Base-by-base conservation (phyloP, 192 early-diverging fungal genomes). In the Coemansia sp. region DNA sequence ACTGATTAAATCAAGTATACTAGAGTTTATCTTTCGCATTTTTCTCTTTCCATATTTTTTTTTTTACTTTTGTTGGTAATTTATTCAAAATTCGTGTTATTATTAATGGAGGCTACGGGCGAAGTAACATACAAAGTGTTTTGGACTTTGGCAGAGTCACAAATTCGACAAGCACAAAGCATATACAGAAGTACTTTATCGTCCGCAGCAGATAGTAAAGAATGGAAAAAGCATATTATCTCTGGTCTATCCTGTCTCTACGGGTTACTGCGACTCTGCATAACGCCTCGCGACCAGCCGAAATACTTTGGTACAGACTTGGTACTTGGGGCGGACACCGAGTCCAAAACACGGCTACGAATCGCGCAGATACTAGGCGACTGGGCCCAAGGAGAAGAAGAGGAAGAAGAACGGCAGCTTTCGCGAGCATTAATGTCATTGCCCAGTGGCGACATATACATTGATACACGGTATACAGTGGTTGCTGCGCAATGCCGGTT, bases 271-370 rank as follows among this genome's bases (percentile, higher is more conserved):
- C 69, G 27, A 4, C 20, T 83, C 38, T 83, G 80, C 61, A 49
- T 60, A 24, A 36, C 60, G 15, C 65, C 74, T 0, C 62, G 52
- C 16, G 55, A 39, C 1, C 80, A 68, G 40, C 15, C 41, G 10
- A 67, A 49, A 29, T 57, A 66, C 29, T 69, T 70, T 57, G 44
- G 65, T 12, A 38, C 12, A 13, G 27, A n/a, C 5, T 12, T 72
- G 9, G 49, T 66, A 24, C 16, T 72, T 27, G 72, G 72, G 7
- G 72, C 24, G 24, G 80, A 83, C 16, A 70, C 72, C 8, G 80
- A 83, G 36, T 72, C 75, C 11, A 69, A 57, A 62, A 83, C 80
- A 38, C 80, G 80, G 38, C 44, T 83, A 60, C 71, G 80, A 62
- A 77, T 83, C 29, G 80, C 80, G 0, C 67, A 72, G 64, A 69